Evolutionary conservation across 495 filamentous ascomycete species (phyloP).

Genomic region (Alectoria sarmentosa): DNA sequence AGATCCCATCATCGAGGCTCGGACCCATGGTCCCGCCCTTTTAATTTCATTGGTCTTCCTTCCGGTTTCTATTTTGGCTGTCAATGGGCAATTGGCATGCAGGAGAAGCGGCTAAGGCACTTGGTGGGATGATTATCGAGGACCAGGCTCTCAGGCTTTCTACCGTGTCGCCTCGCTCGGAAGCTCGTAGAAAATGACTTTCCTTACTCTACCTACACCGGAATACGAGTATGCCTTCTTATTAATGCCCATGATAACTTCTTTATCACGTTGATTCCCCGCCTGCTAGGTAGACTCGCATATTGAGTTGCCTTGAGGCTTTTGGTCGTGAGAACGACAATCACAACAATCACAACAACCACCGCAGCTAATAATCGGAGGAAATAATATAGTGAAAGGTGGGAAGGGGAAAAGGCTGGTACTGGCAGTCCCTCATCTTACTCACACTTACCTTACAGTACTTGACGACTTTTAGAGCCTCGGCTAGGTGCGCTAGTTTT

Average conservation of each 20-base stretch:
- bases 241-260: background rate
- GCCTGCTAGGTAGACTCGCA: background rate
- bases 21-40: conserved; percentile 1
- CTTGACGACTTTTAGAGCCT: background rate
- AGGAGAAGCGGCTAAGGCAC: conserved; percentile 12
- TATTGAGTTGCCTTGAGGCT: background rate
- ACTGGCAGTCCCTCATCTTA: background rate
- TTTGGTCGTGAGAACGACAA: background rate
- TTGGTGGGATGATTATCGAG: conserved; percentile 6
- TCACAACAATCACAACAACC: background rate
- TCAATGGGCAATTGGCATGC: conserved; percentile 7
- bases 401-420: background rate
- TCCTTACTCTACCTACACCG: background rate
- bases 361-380: too few relatives aligned
- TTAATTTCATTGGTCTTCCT: background rate
- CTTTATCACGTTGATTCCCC: background rate
- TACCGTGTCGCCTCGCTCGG: background rate
- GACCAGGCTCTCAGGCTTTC: background rate
- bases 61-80: background rate
- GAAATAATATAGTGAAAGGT: too few relatives aligned
- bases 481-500: background rate
- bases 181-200: background rate
- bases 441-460: too few relatives aligned
- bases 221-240: background rate
- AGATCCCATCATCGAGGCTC: conserved; percentile 13